Conservation (phyloP, 257 asterid species). For the Primulina tabacum region DNA sequence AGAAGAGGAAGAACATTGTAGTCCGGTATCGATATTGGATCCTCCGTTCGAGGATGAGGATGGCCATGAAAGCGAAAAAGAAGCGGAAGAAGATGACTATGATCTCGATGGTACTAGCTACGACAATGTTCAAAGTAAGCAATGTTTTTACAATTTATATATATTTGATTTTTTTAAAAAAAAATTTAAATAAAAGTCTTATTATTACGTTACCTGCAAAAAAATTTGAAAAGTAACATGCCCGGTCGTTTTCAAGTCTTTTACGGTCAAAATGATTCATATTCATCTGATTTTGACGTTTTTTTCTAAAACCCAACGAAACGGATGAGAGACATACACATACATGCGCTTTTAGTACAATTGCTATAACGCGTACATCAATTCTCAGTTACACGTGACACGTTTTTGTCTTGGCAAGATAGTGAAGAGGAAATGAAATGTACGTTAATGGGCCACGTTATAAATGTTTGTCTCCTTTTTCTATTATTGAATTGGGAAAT, state of each 20-base stretch:
- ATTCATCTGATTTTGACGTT: not conserved
- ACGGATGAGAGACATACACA: not conserved
- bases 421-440: not conserved
- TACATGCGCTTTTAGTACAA: not conserved
- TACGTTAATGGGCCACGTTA: not conserved
- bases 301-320: not conserved
- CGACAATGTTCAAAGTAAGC: conserved; percentile 77
- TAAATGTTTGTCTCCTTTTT: too few relatives aligned
- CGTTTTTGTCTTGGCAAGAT: not conserved
- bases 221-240: too few relatives aligned
- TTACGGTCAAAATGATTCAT: too few relatives aligned
- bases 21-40: conserved; percentile 80
- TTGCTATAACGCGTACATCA: not conserved
- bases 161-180: not conserved
- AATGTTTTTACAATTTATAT: not conserved
- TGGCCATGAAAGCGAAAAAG: conserved; percentile 24
- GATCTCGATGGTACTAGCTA: conserved; percentile 52
- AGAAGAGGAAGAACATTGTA: conserved; percentile 74
- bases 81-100: conserved; percentile 32
- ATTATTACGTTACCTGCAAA: too few relatives aligned
- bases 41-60: conserved; percentile 69
- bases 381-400: not conserved
- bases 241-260: not conserved
- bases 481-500: not conserved
- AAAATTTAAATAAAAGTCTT: too few relatives aligned